Percentiles rank a stretch among this genome's conserved stretches.
These are phyloP conservation scores for Zizania palustris DNA, from an alignment of 202 grass and related monocot genomes.

Conservation along the genomic window DNA sequence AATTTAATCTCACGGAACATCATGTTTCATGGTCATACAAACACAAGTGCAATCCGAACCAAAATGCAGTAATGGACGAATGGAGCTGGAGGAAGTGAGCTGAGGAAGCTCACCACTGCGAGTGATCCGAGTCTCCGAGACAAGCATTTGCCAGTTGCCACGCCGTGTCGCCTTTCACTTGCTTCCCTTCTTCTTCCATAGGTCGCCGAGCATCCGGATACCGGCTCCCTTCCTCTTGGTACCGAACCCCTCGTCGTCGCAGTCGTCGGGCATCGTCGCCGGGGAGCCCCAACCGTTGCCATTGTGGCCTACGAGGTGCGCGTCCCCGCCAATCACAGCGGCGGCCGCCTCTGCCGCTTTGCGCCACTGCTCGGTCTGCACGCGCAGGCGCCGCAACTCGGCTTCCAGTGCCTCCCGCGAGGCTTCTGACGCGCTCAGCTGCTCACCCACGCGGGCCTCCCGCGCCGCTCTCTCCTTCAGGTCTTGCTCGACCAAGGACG, in stretches of 20 bases:
- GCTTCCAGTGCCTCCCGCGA: slow-evolving; percentile 57
- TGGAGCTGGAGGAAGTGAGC: slow-evolving; percentile 30
- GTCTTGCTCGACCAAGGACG: slow-evolving; percentile 45
- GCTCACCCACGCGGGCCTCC: slow-evolving; percentile 42
- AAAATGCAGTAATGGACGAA: slow-evolving; percentile 46
- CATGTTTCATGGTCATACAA: slow-evolving; percentile 50
- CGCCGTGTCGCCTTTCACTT: slow-evolving; percentile 44
- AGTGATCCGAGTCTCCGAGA: not conserved
- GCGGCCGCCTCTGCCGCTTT: slow-evolving; percentile 83
- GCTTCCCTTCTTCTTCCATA: slow-evolving; percentile 87
- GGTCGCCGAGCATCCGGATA: slow-evolving; percentile 84
- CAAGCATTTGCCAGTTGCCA: not conserved
- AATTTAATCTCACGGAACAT: slow-evolving; percentile 30
- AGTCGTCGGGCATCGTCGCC: slow-evolving; percentile 50
- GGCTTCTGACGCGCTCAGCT: slow-evolving; percentile 58
- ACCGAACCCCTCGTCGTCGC: slow-evolving; percentile 56
- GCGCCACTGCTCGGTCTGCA: slow-evolving; percentile 89
- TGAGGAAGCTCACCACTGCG: slow-evolving; percentile 34
- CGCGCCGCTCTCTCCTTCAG: slow-evolving; percentile 42
- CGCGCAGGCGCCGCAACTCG: slow-evolving; percentile 75
- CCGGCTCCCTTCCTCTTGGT: slow-evolving; percentile 67
- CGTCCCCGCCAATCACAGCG: slow-evolving; percentile 64
- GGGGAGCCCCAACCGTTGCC: slow-evolving; percentile 70
- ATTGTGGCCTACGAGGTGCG: slow-evolving; percentile 47
- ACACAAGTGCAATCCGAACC: slow-evolving; percentile 40